Evolutionary conservation across 305 asterid species (phyloP).

Genomic region (Solanum hybrid): DNA sequence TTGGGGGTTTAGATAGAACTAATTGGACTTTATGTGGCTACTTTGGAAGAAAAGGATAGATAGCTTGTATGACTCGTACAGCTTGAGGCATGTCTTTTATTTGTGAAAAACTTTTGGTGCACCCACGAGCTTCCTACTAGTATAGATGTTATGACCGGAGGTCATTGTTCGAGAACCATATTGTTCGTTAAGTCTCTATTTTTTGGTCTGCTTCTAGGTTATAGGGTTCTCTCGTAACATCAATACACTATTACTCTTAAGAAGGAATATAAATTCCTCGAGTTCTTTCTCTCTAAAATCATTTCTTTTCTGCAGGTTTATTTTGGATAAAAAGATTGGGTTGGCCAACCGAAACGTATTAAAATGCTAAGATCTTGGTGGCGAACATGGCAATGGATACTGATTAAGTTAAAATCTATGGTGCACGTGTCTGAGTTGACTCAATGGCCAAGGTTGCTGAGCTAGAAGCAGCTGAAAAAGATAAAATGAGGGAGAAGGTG

Average conservation of each 20-base stretch:
- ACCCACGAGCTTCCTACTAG: not conserved
- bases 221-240: not conserved
- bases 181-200: not conserved
- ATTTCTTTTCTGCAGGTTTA: conserved; percentile 44
- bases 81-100: not conserved
- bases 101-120: not conserved
- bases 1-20: not conserved
- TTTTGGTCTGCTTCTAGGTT: not conserved
- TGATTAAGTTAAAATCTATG: conserved; percentile 87
- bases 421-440: conserved; percentile 96
- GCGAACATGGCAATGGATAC: conserved; percentile 97
- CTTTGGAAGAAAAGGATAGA: not conserved
- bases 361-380: conserved; percentile 82
- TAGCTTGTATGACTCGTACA: not conserved
- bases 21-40: not conserved
- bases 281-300: not conserved
- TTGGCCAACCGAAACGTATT: conserved; percentile 90
- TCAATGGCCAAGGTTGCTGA: conserved; percentile 97
- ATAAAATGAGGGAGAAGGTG: conserved; percentile 89
- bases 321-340: conserved; percentile 89
- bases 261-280: not conserved
- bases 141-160: not conserved
- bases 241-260: not conserved
- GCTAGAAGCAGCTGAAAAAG: conserved; percentile 86
- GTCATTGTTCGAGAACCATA: not conserved